Base-by-base conservation (phyloP, 2,329 filamentous ascomycete genomes). In the Botrytis pseudocinerea region DNA sequence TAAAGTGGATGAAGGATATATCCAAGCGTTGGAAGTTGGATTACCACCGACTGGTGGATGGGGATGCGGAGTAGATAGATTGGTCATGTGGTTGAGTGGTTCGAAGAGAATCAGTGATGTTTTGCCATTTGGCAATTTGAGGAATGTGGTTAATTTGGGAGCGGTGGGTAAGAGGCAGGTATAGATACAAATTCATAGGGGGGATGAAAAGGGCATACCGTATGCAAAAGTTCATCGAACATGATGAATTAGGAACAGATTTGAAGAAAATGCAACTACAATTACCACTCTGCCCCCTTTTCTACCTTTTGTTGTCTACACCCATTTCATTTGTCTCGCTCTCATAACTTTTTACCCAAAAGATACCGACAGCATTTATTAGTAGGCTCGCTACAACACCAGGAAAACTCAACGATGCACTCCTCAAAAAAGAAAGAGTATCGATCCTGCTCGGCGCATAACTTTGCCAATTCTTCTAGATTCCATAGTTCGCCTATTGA, bases 11-110 rank as follows among this genome's bases (percentile, higher is more conserved):
- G 92, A 97, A 83, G 92, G 89, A 78, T 99, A 97, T 79, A 84
- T 98, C 64, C 88, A 91, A 77, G 93, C 93, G 6, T 83, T 99
- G 69, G 93, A 97, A 81, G 94, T 93, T 83, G 96, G 94, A 0
- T 84, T 99, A 74, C 96, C 96, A n/a, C 94, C 96, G 0, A 99
- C 96, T 0, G 96, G 95, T 0, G 96, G 96, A 7, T 99, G 96
- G 96, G 96, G 96, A 1, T 97, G 54, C 78, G 96, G 96, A 1
- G 85, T 99, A 60, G 96, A 99, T 83, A 87, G 96, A 70, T 85
- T 99, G 70, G 92, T 94, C 54, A 99, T 99, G 96, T 83, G 98
- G 66, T 93, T 98, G 79, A 89, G 92, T 1, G 94, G 93, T 0
- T 87, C 90, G 51, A 89, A 89, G 80, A 88, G 92, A 77, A 98